Evolutionary conservation across 768 basidiomycete species (phyloP), one percentile per base, ranked within the genome.

Genomic region (Amanita inopinata): DNA sequence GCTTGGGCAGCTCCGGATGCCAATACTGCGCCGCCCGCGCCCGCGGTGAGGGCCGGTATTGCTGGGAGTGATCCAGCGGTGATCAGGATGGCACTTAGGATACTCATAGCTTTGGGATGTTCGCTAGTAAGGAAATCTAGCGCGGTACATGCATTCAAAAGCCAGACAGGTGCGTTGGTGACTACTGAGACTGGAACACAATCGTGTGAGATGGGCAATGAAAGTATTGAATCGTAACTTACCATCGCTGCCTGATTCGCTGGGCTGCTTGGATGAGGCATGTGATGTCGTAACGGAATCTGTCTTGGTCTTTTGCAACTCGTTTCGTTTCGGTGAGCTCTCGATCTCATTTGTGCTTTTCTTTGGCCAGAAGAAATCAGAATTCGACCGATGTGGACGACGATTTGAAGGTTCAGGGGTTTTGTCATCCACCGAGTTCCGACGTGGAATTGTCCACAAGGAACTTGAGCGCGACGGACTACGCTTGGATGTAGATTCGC

Each of bases 1-100:
- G 85, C 84, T 50, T 87, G 84, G 10, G 76, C 82, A 10, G 85
- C 78, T 9, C 78, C 70, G 11, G 81, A 74, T 7, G 85, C 84
- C 25, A 88, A 66, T 38, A 83, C 64, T 0, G 80, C 79, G 7
- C 84, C 84, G 15, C 83, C 83, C 3, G 77, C 80, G 14, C 78
- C 80, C 0, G 76, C 76, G 37, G 67, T 67, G 53, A 87, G 73
- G 2, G 71, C 81, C 15, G 84, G 84, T 23, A 87, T 72, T 0
- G 82, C 62, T 0, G 84, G 84, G 32, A 88, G 66, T 23, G 80
- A 78, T 25, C 84, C 85, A 23, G 80, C 80, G 2, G 83, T 84
- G 55, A 88, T 83, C 46, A 88, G 72, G 40, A 88, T 76, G 5
- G 84, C 84, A 49, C 81, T 81, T 40, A 86, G 57, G 24, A 83